These are phyloP conservation scores for Sanghuangporus sanghuang DNA, from an alignment of 1,284 basidiomycete genomes.

Conservation along the genomic window DNA sequence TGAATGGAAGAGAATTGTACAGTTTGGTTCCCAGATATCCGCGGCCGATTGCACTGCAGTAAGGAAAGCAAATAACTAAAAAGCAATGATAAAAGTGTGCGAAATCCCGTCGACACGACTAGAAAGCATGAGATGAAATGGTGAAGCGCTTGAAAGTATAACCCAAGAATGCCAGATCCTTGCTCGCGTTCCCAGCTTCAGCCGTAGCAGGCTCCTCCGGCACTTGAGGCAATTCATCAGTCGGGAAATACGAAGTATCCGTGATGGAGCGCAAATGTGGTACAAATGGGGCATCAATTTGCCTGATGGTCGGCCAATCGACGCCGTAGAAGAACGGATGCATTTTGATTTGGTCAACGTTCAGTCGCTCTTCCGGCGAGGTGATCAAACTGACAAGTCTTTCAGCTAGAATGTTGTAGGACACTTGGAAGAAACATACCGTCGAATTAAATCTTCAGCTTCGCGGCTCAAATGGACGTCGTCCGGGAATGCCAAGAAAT, in stretches of 20 bases:
- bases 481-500: constrained; percentile 90
- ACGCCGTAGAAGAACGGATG: constrained; percentile 50
- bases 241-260: constrained; percentile 62
- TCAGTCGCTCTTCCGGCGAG: constrained; percentile 75
- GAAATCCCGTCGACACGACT: neutral
- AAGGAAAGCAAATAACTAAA: neutral
- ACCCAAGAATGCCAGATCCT: constrained; percentile 53
- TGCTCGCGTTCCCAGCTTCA: constrained; percentile 33
- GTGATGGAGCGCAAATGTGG: constrained; percentile 56
- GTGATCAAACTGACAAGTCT: constrained; percentile 61
- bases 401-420: neutral
- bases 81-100: neutral
- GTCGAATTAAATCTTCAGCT: constrained; percentile 86
- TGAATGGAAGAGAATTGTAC: constrained; percentile 3
- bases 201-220: constrained; percentile 35
- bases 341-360: constrained; percentile 48
- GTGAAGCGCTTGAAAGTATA: constrained; percentile 31
- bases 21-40: neutral
- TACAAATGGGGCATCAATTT: constrained; percentile 64
- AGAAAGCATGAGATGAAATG: constrained; percentile 20
- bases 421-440: constrained; percentile 38
- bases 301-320: constrained; percentile 56
- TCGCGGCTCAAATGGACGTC: constrained; percentile 93
- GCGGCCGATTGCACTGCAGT: constrained; percentile 2
- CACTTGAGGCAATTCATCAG: constrained; percentile 59